Base-by-base conservation (phyloP, 2,329 filamentous ascomycete genomes). In the Colletotrichum eremochloae region DNA sequence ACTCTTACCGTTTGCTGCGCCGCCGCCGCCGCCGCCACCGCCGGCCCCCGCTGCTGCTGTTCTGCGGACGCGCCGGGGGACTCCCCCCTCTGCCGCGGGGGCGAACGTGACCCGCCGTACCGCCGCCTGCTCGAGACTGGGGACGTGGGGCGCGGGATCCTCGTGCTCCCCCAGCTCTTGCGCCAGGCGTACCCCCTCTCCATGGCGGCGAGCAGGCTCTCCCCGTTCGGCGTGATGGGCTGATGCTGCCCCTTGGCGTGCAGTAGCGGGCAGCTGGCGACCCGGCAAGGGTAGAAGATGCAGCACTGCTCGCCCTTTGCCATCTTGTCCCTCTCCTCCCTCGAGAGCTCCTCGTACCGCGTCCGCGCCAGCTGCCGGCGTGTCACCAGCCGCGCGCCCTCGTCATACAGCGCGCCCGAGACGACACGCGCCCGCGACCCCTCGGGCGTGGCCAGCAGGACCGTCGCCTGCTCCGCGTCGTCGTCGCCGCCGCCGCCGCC, bases 211-310 rank as follows among this genome's bases (percentile, higher is more conserved):
- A 63, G 61, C 33, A 63, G 33, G 15, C 5, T 63, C 33, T 63
- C 61, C 9, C n/a, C 46, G 6, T 8, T 20, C 4, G 46, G 48
- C n/a, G 36, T 6, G n/a, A 29, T 14, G n/a, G 61, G 46, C 46
- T 53, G 61, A 9, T 63, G 61, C 61, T 63, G 61, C 5, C 33
- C 61, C 4, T 40, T n/a, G 14, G 20, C 18, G n/a, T 63, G 61
- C n/a, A 36, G 33, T 2, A 63, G 24, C 44, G 61, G 61, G 33
- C 61, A 63, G 14, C 46, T 29, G 33, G 46, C 33, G n/a, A 63
- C 61, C 14, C 33, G 38, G 48, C 61, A 63, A 4, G 61, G 61
- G 46, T 31, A 20, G 46, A 63, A 53, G 61, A 63, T 52, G 61
- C 61, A 63, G 33, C 33, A 18, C 14, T 40, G 61, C 24, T 50